Evolutionary conservation across 768 basidiomycete genomes (phyloP), one percentile per base, ranked within the genome.

Genomic region (Pulveroboletus ravenelii): DNA sequence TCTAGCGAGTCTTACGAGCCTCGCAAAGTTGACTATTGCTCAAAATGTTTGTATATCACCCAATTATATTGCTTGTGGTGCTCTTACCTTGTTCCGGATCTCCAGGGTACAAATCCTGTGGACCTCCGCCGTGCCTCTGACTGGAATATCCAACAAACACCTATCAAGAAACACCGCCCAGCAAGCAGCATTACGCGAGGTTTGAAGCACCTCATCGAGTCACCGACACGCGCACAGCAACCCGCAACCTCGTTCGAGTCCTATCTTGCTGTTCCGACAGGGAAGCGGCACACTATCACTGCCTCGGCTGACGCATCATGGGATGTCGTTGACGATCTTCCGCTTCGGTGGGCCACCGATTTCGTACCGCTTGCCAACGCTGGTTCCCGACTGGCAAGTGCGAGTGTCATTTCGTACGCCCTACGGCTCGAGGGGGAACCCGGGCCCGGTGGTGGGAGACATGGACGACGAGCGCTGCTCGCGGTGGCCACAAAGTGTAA

Each of bases 301-400:
- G 58, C 73, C 30, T 68, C 75, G 10, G 70, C 69, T 40, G 80
- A 81, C 42, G 75, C 79, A 12, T 73, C 70, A 29, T 85, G 88
- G 89, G 89, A 91, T 63, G 61, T 89, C 6, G 74, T 89, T 1
- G 88, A 90, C 12, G 78, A 80, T 42, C 69, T 87, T 9, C 86
- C 88, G 2, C 60, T 91, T 40, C 79, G 87, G 30, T 93, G 90
- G 90, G 87, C 89, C n/a, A 85, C 85, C 0, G 90, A 93, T 64
- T 92, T 79, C 61, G 86, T 89, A 2, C 83, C 87, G 0, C 76
- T 93, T n/a, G 87, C 87, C 5, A 68, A 78, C 2, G 66, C 77
- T 23, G 80, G 85, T 3, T 87, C 88, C 23, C 75, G 87, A 40
- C 68, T 91, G 39, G 69, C 74, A 25, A 78, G 76, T 50, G 58